phyloP scores from a whole-genome alignment of 2,329 filamentous ascomycete genomes.

The Penicillium sp. region DNA sequence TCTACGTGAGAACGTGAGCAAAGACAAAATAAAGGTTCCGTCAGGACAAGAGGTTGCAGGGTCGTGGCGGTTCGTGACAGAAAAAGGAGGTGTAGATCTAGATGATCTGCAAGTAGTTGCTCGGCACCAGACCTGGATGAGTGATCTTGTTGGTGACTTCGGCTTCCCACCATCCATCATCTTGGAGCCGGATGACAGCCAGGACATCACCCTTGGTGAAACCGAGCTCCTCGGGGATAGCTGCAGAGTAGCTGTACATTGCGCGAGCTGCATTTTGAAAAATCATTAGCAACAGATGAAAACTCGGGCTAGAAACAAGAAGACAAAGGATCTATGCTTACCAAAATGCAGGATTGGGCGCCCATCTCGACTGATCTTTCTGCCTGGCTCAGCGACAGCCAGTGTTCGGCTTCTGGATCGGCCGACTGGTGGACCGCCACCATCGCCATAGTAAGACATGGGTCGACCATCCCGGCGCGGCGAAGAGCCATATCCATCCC shows the following conservation, averaged over 20 bases:
- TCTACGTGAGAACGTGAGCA: constrained; percentile 20
- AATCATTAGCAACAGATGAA: constrained; percentile 16
- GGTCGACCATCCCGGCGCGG: constrained; percentile 49
- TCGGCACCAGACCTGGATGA: constrained; percentile 59
- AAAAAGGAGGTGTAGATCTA: constrained; percentile 27
- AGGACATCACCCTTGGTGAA: constrained; percentile 91
- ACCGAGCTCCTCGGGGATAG: constrained; percentile 89
- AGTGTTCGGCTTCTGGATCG: constrained; percentile 75
- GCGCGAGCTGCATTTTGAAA: constrained; percentile 68
- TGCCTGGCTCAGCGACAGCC: constrained; percentile 64
- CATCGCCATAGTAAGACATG: constrained; percentile 51
- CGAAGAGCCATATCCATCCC: constrained; percentile 34
- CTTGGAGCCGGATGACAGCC: constrained; percentile 83
- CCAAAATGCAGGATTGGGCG: constrained; percentile 88
- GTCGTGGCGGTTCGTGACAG: constrained; percentile 30
- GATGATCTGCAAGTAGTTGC: constrained; percentile 64
- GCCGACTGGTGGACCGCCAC: constrained; percentile 48
- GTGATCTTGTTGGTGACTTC: constrained; percentile 66
- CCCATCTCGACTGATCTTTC: constrained; percentile 81
- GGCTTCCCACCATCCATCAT: constrained; percentile 99
- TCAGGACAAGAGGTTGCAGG: constrained; percentile 21
- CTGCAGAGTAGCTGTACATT: constrained; percentile 89
- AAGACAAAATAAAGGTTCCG: constrained; percentile 13
- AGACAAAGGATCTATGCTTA: constrained; percentile 53
- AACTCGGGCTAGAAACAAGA: background rate